Percentiles rank a stretch among this genome's conserved stretches.
phyloP scores from a whole-genome alignment of 2,329 filamentous ascomycete species.

The Pyrenophora seminiperda region DNA sequence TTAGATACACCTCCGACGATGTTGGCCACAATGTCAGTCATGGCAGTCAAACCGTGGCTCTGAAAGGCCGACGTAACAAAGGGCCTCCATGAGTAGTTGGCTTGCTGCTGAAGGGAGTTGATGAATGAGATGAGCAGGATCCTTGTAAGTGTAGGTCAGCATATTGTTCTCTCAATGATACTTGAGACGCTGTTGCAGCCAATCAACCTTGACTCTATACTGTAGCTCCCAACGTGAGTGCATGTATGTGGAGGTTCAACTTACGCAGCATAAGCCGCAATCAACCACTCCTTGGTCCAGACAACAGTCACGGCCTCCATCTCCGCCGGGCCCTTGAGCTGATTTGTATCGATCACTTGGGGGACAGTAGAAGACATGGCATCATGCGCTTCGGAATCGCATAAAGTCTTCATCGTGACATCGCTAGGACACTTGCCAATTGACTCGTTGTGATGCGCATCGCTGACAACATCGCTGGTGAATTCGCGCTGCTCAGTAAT shows the following conservation, averaged over 20 bases:
- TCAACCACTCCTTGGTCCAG: constrained; percentile 50
- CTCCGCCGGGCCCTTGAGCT: constrained; percentile 32
- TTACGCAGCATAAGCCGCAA: constrained; percentile 44
- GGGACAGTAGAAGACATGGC: background rate
- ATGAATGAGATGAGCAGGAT: constrained; percentile 36
- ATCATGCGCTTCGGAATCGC: background rate
- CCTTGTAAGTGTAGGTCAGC: background rate
- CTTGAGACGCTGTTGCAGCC: background rate
- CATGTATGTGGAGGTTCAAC: background rate
- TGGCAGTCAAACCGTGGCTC: constrained; percentile 39
- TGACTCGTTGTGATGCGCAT: background rate
- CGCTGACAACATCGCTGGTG: background rate
- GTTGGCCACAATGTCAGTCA: constrained; percentile 39
- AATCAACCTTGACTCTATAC: too few species aligned
- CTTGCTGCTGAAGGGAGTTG: constrained; percentile 53
- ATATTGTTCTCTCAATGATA: background rate
- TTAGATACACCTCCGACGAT: constrained; percentile 44
- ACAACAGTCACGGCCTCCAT: constrained; percentile 51
- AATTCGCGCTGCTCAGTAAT: constrained; percentile 6
- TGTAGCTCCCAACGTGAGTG: too few species aligned
- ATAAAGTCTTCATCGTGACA: background rate
- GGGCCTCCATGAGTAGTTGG: constrained; percentile 46
- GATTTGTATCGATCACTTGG: background rate
- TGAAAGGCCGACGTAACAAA: constrained; percentile 47
- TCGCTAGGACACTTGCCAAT: background rate